Conservation (phyloP, 495 filamentous ascomycete genomes). For the Hypoxylon rickii region DNA sequence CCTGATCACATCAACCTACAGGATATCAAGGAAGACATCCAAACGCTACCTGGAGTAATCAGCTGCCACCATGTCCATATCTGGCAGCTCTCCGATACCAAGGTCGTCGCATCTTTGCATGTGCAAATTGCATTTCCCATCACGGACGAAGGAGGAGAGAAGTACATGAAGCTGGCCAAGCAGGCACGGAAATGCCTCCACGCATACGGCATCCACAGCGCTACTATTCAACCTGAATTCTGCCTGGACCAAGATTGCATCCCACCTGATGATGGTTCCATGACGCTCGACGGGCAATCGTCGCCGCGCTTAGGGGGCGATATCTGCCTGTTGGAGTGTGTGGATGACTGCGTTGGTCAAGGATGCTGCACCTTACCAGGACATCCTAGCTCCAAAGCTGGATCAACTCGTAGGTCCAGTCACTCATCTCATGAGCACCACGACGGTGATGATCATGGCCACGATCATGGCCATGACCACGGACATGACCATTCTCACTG, state of each 20-base stretch:
- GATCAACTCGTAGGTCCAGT: slow-evolving; percentile 32
- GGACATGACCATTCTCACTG: slow-evolving; percentile 15
- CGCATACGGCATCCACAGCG: slow-evolving; percentile 95
- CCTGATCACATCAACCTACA: slow-evolving; percentile 84
- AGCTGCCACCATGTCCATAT: slow-evolving; percentile 95
- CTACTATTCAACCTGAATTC: slow-evolving; percentile 97
- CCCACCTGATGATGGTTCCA: slow-evolving; percentile 40
- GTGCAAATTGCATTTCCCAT: slow-evolving; percentile 78
- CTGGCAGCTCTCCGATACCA: slow-evolving; percentile 94
- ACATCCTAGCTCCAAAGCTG: slow-evolving; percentile 32
- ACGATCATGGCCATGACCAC: slow-evolving; percentile 20
- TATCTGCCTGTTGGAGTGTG: slow-evolving; percentile 82
- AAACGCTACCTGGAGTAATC: slow-evolving; percentile 77
- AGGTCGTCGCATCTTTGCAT: slow-evolving; percentile 88
- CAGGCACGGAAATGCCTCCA: slow-evolving; percentile 84
- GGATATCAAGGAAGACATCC: slow-evolving; percentile 90
- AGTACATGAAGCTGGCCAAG: slow-evolving; percentile 87
- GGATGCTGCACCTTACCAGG: slow-evolving; percentile 66
- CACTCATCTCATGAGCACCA: slow-evolving; percentile 26
- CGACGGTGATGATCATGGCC: slow-evolving; percentile 23
- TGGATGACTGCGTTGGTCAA: slow-evolving; percentile 74
- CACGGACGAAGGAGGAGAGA: slow-evolving; percentile 71
- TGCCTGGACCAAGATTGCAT: slow-evolving; percentile 61
- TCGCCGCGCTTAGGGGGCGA: slow-evolving; percentile 57
- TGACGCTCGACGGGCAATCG: slow-evolving; percentile 41